Conservation (phyloP, 768 basidiomycete genomes). For the Phlegmacium glaucopus region DNA sequence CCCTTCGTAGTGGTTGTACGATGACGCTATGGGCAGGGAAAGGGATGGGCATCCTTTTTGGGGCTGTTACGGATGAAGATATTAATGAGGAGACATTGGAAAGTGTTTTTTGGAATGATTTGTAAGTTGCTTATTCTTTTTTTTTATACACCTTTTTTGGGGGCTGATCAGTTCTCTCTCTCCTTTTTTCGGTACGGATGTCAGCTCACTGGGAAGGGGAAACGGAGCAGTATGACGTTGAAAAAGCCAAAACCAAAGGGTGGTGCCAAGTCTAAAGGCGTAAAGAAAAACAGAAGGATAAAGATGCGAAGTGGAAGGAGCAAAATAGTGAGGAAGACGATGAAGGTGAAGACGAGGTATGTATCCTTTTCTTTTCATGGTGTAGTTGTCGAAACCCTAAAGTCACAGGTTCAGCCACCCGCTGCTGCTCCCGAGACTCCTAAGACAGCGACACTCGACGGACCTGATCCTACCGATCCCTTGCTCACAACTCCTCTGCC, state of each 20-base stretch:
- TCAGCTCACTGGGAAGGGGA: slow-evolving; percentile 67
- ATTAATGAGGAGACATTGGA: slow-evolving; percentile 79
- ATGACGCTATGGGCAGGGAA: slow-evolving; percentile 80
- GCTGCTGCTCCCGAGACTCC: not conserved
- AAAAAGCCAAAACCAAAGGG: slow-evolving; percentile 57
- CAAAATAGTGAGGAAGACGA: slow-evolving; percentile 16
- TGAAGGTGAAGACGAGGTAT: slow-evolving; percentile 9
- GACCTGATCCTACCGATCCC: slow-evolving; percentile 61
- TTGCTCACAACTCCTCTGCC: slow-evolving; percentile 58
- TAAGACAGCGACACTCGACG: slow-evolving; percentile 4
- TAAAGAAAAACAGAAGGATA: slow-evolving; percentile 40
- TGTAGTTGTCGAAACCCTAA: not conserved
- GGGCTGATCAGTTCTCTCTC: no score
- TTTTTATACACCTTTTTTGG: not conserved
- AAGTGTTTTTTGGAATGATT: slow-evolving; percentile 83
- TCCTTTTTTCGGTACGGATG: slow-evolving; percentile 57
- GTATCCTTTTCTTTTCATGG: not conserved
- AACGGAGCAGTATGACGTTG: slow-evolving; percentile 74
- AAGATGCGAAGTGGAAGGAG: slow-evolving; percentile 14
- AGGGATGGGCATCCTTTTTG: slow-evolving; percentile 80
- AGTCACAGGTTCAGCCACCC: not conserved
- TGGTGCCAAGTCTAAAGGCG: slow-evolving; percentile 13
- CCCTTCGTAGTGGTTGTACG: slow-evolving; percentile 75
- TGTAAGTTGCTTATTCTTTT: slow-evolving; percentile 60
- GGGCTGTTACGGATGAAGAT: slow-evolving; percentile 87